phyloP scores from a whole-genome alignment of 192 early-diverging fungal species.

The Powellomyces hirtus region DNA sequence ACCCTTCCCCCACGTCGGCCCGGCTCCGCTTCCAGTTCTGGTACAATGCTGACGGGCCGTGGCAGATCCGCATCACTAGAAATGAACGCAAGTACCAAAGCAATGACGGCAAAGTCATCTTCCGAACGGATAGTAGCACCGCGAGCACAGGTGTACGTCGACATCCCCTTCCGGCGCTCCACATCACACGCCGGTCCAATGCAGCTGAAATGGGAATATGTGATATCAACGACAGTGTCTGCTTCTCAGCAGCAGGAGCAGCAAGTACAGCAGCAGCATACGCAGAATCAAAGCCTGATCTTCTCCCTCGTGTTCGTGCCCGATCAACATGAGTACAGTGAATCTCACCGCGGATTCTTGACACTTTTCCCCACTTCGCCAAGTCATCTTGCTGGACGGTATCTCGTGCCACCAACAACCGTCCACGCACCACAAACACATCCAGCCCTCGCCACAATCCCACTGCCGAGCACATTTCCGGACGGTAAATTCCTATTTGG shows the following conservation, averaged over 20 bases:
- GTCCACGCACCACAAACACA: neutral
- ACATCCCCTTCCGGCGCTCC: neutral
- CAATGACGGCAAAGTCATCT: too few species aligned
- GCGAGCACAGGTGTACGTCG: neutral
- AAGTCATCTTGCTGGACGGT: neutral
- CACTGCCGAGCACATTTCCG: neutral
- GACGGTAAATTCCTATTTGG: slow-evolving; percentile 6
- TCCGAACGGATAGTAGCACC: neutral
- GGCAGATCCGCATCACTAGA: too few species aligned
- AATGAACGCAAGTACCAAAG: too few species aligned
- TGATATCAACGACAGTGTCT: too few species aligned
- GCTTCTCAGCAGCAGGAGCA: too few species aligned
- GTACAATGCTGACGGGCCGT: too few species aligned
- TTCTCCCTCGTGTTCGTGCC: neutral
- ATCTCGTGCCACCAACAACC: slow-evolving; percentile 1
- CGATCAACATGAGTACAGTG: neutral
- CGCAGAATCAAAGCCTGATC: neutral
- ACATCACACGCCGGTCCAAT: neutral
- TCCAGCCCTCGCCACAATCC: neutral
- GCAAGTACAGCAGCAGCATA: neutral
- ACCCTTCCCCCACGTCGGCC: neutral
- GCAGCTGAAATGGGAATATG: neutral
- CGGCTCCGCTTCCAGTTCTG: too few species aligned
- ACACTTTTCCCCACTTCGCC: neutral
- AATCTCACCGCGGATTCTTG: neutral